phyloP scores from a whole-genome alignment of 495 filamentous ascomycete genomes.

The Wilcoxina mikolae region DNA sequence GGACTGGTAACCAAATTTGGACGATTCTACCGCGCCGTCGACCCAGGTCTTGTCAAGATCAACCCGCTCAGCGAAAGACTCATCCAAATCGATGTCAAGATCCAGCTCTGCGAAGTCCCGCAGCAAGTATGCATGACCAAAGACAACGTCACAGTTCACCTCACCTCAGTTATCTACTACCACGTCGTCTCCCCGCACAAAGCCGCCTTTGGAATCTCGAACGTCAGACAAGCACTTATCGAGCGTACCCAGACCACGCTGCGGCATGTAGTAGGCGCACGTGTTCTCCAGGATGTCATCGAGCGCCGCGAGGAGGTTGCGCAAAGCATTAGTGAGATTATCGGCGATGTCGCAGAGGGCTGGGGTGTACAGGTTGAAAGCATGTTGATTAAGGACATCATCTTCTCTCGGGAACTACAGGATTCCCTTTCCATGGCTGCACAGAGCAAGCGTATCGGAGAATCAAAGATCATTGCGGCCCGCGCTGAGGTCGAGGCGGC shows the following conservation, averaged over 20 bases:
- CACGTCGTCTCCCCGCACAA: conserved; percentile 91
- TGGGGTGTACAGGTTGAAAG: conserved; percentile 96
- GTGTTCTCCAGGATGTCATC: conserved; percentile 95
- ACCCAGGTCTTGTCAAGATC: conserved; percentile 93
- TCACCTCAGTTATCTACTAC: conserved; percentile 98
- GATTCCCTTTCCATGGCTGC: conserved; percentile 99
- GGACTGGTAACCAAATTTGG: conserved; percentile 92
- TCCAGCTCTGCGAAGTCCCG: conserved; percentile 89
- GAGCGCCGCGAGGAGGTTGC: conserved; percentile 97
- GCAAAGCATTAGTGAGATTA: conserved; percentile 86
- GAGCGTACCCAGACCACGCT: conserved; percentile 98
- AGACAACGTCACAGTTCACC: conserved; percentile 86
- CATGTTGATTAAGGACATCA: conserved; percentile 99
- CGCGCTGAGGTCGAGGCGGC: conserved; percentile 93
- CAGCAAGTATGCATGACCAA: conserved; percentile 99
- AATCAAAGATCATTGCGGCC: conserved; percentile 94
- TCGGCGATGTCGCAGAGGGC: conserved; percentile 82
- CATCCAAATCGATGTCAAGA: conserved; percentile 93
- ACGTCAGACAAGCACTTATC: conserved; percentile 84
- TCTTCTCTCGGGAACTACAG: conserved; percentile 91
- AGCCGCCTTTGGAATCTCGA: conserved; percentile 89
- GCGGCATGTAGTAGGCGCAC: conserved; percentile 90
- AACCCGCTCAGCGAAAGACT: conserved; percentile 90
- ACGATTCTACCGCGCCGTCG: conserved; percentile 89
- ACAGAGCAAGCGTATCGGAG: conserved; percentile 95